Percentiles rank a stretch among this genome's conserved stretches.
Conservation (phyloP, 2,329 filamentous ascomycete species). For the Chrysosporium keratinophilum region DNA sequence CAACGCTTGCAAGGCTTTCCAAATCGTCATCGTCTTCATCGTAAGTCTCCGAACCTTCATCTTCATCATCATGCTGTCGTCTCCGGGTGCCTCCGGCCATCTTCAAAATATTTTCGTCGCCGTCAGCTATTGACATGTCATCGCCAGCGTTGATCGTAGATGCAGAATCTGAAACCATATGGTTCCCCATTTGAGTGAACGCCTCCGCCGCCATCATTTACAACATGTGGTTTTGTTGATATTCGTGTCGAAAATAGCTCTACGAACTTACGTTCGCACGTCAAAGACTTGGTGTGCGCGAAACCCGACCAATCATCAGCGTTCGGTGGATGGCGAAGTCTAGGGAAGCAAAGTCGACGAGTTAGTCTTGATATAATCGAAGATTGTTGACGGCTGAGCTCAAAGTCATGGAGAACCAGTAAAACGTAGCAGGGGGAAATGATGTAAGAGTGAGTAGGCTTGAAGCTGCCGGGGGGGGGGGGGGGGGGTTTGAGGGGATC, state of each 20-base stretch:
- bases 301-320: background rate
- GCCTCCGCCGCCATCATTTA: constrained; percentile 70
- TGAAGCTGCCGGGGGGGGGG: background rate
- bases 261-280: background rate
- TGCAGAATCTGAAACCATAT: constrained; percentile 63
- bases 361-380: background rate
- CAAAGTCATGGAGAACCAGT: background rate
- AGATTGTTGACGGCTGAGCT: too few relatives aligned
- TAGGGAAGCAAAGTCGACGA: background rate
- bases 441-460: constrained; percentile 1
- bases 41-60: constrained; percentile 73
- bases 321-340: background rate
- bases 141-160: constrained; percentile 79
- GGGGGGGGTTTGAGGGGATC: background rate
- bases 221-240: constrained; percentile 7
- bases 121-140: constrained; percentile 62
- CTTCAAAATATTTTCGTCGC: constrained; percentile 70
- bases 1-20: constrained; percentile 67
- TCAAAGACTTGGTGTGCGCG: background rate
- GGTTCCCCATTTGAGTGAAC: constrained; percentile 79
- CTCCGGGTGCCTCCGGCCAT: constrained; percentile 50
- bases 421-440: background rate
- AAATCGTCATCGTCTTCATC: constrained; percentile 80
- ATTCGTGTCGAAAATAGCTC: background rate
- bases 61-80: constrained; percentile 73